Conservation (phyloP, 2,329 filamentous ascomycete species). For the Hymenoscyphus fructigenus region DNA sequence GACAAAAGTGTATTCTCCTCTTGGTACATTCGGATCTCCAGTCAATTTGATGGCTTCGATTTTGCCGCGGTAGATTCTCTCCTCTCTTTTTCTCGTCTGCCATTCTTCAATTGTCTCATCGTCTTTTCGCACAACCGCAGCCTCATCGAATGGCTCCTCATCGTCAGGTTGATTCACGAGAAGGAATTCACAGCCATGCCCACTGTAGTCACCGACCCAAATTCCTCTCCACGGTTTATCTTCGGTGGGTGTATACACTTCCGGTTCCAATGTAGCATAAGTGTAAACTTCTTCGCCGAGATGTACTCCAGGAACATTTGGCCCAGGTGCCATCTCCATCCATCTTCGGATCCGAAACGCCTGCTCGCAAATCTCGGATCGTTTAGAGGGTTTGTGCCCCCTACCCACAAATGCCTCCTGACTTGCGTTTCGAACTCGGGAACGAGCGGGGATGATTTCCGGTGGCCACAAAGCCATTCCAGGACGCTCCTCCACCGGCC, state of each 20-base stretch:
- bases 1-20: conserved; percentile 81
- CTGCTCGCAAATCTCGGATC: conserved; percentile 63
- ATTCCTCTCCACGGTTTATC: conserved; percentile 86
- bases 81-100: conserved; percentile 45
- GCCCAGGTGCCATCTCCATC: conserved; percentile 61
- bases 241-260: conserved; percentile 75
- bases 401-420: conserved; percentile 42
- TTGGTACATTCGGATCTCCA: conserved; percentile 84
- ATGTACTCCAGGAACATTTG: conserved; percentile 43
- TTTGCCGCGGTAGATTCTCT: conserved; percentile 60
- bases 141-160: conserved; percentile 41
- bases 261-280: conserved; percentile 68
- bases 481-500: conserved; percentile 42
- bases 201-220: conserved; percentile 79
- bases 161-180: conserved; percentile 73
- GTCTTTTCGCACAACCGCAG: conserved; percentile 41
- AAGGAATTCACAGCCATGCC: conserved; percentile 86
- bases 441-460: conserved; percentile 59
- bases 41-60: conserved; percentile 88
- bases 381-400: conserved; percentile 48
- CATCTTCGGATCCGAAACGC: conserved; percentile 75
- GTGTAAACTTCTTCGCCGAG: conserved; percentile 60
- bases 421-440: conserved; percentile 49
- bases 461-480: conserved; percentile 72
- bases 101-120: conserved; percentile 49